Conservation (phyloP, 305 asterid genomes). For the Caryopteris hybrid region DNA sequence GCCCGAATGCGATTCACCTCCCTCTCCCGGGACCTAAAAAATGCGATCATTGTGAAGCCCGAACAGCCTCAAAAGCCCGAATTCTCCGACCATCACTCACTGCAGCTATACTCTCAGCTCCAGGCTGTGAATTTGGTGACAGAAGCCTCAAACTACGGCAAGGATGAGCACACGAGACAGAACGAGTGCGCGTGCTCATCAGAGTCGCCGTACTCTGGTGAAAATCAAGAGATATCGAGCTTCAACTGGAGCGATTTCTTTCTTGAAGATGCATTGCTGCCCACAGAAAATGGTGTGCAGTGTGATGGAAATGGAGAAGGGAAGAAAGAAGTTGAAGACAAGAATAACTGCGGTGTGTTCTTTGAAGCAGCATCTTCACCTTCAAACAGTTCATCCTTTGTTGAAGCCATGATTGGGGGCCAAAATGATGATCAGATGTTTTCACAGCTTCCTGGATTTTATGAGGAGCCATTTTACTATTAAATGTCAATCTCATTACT, state of each 20-base stretch:
- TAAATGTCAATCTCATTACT: not conserved
- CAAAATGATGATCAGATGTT: conserved; percentile 53
- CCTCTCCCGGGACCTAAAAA: conserved; percentile 44
- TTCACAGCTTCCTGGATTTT: conserved; percentile 47
- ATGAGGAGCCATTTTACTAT: conserved; percentile 58
- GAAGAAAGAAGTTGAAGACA: conserved; percentile 13
- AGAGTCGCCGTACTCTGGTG: conserved; percentile 23
- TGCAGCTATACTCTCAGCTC: conserved; percentile 58
- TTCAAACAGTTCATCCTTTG: conserved; percentile 58
- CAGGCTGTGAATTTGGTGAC: conserved; percentile 57
- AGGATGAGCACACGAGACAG: not conserved
- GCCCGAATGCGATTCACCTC: conserved; percentile 38
- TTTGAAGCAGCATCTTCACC: conserved; percentile 36
- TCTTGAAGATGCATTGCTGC: conserved; percentile 50
- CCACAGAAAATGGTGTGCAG: conserved; percentile 10
- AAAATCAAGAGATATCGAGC: conserved; percentile 31
- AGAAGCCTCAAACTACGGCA: conserved; percentile 31
- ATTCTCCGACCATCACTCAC: conserved; percentile 16
- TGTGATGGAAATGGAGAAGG: conserved; percentile 12
- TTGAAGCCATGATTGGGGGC: conserved; percentile 66
- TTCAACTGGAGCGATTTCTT: conserved; percentile 83
- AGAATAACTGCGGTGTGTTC: not conserved
- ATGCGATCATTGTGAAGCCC: conserved; percentile 25
- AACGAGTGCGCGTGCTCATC: conserved; percentile 25
- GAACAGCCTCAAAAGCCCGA: conserved; percentile 16